phyloP scores from a whole-genome alignment of 179 eudicot species.

The Carnegiea gigantea region DNA sequence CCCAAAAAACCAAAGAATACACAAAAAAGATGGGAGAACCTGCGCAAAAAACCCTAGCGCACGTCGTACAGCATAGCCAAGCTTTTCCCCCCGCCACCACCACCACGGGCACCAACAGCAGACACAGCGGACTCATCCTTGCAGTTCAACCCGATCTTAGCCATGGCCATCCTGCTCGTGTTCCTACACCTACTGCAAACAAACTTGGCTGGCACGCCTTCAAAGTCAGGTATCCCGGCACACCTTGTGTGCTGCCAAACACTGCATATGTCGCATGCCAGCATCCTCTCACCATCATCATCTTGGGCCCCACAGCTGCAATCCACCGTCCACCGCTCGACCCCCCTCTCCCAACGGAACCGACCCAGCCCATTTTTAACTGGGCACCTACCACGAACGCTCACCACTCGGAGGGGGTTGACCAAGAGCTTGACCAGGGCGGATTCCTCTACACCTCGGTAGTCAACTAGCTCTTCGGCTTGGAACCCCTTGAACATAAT shows the following conservation, averaged over 20 bases:
- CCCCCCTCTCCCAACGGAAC: constrained; percentile 76
- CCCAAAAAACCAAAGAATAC: constrained; percentile 9
- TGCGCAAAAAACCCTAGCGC: constrained; percentile 13
- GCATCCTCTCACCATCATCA: constrained; percentile 71
- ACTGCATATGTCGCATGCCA: constrained; percentile 73
- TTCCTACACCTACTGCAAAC: constrained; percentile 50
- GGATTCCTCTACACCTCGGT: constrained; percentile 67
- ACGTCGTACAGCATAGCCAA: constrained; percentile 33
- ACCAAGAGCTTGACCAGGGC: constrained; percentile 71
- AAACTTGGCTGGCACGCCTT: constrained; percentile 64
- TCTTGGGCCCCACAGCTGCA: constrained; percentile 64
- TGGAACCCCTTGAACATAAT: constrained; percentile 67
- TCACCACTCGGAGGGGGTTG: constrained; percentile 42
- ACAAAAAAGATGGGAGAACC: neutral
- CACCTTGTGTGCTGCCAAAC: constrained; percentile 92
- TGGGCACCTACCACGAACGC: constrained; percentile 53
- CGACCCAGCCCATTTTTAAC: constrained; percentile 49
- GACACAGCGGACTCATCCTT: constrained; percentile 21
- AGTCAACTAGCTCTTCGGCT: constrained; percentile 71
- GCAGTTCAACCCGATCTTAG: constrained; percentile 25
- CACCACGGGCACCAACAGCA: constrained; percentile 14
- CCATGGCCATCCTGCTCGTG: constrained; percentile 8
- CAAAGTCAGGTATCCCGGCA: constrained; percentile 60
- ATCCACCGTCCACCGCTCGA: constrained; percentile 68
- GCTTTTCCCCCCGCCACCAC: constrained; percentile 33